phyloP scores from a whole-genome alignment of 2,329 filamentous ascomycete species.

The Pseudomassariella vexata region DNA sequence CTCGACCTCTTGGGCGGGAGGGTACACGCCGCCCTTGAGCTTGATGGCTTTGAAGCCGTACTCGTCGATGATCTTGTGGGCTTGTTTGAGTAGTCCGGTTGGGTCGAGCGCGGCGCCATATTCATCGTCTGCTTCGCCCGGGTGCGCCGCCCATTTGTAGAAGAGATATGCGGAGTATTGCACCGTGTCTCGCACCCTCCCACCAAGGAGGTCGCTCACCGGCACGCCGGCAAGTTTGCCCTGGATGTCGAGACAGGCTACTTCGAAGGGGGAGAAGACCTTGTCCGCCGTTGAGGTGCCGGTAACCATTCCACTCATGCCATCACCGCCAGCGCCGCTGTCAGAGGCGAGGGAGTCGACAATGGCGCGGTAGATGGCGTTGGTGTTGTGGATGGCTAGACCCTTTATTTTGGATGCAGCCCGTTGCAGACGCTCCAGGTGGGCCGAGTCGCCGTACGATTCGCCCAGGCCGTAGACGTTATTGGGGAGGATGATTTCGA shows the following conservation, averaged over 20 bases:
- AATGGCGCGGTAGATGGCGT: conserved; percentile 19
- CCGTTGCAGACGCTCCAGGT: conserved; percentile 25
- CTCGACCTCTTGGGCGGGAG: conserved; percentile 31
- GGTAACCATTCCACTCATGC: conserved; percentile 32
- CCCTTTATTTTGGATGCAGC: conserved; percentile 25
- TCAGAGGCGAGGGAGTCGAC: conserved; percentile 12
- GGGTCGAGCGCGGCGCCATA: conserved; percentile 31
- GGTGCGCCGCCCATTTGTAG: conserved; percentile 36
- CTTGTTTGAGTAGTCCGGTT: conserved; percentile 26
- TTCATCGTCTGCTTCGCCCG: conserved; percentile 31
- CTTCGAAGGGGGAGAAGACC: conserved; percentile 35
- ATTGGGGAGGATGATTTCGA: conserved; percentile 28
- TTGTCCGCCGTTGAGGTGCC: conserved; percentile 34
- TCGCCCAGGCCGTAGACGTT: conserved; percentile 31
- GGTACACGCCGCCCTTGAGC: conserved; percentile 35
- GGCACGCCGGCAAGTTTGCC: conserved; percentile 32
- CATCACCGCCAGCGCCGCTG: conserved; percentile 18
- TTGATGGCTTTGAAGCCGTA: conserved; percentile 38
- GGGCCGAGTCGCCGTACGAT: conserved; percentile 33
- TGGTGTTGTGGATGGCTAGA: conserved; percentile 21
- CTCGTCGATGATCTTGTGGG: conserved; percentile 31
- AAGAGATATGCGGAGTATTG: conserved; percentile 38
- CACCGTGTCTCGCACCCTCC: conserved; percentile 30
- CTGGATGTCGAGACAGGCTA: conserved; percentile 35
- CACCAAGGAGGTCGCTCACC: conserved; percentile 32